A percentile compares a stretch with the other conserved stretches of the same genome.
These are phyloP conservation scores for Oxalis stricta DNA, from an alignment of 441 rosid species.

Conservation along the genomic window DNA sequence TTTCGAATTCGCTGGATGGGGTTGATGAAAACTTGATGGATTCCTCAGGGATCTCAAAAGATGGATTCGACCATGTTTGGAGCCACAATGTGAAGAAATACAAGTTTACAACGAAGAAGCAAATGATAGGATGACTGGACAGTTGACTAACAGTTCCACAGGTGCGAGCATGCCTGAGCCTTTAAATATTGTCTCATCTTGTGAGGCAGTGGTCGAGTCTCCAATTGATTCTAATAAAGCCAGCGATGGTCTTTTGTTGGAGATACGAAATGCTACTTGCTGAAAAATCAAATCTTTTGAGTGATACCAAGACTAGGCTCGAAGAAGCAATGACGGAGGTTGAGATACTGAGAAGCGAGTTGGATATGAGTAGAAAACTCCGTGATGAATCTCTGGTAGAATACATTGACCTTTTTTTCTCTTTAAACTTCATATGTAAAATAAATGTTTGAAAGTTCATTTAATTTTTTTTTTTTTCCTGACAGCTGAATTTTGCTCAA, in stretches of 20 bases:
- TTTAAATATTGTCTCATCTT: constrained; percentile 22
- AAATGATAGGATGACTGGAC: constrained; percentile 47
- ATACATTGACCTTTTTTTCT: neutral
- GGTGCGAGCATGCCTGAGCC: constrained; percentile 65
- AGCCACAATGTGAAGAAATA: constrained; percentile 50
- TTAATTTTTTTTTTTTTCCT: neutral
- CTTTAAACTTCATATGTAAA: neutral
- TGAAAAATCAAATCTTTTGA: constrained; percentile 47
- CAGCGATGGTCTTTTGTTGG: constrained; percentile 28
- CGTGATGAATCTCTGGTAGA: constrained; percentile 95
- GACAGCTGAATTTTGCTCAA: constrained; percentile 96
- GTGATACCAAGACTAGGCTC: constrained; percentile 55
- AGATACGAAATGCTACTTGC: constrained; percentile 44
- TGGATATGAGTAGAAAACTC: constrained; percentile 70
- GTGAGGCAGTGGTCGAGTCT: constrained; percentile 29
- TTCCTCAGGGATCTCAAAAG: constrained; percentile 48
- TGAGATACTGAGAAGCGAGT: constrained; percentile 44
- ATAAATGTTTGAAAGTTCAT: neutral
- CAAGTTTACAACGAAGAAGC: constrained; percentile 35
- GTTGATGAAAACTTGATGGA: constrained; percentile 92
- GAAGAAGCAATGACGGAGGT: constrained; percentile 63
- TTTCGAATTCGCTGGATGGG: constrained; percentile 57
- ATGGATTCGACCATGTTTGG: constrained; percentile 79
- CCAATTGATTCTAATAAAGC: constrained; percentile 28
- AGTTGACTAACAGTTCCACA: constrained; percentile 63